These are phyloP conservation scores for Sedum album DNA, from an alignment of 164 flowering plant species.

Conservation along the genomic window DNA sequence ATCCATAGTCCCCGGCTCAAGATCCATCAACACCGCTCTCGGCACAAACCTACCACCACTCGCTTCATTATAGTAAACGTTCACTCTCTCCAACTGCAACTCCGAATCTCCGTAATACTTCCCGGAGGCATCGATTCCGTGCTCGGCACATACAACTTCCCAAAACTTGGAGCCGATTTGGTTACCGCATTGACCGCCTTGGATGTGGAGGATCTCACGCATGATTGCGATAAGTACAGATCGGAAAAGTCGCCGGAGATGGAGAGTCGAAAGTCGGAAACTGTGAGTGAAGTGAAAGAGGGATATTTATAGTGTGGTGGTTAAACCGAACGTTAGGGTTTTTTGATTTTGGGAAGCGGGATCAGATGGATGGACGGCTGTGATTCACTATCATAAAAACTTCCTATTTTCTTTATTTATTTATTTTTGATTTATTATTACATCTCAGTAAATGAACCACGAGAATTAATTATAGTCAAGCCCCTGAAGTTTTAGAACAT, in stretches of 20 bases:
- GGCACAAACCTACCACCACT: constrained; percentile 4
- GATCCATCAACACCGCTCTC: constrained; percentile 2
- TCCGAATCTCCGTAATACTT: constrained; percentile 4
- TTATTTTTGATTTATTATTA: too few relatives aligned
- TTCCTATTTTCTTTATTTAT: too few relatives aligned
- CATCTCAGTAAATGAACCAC: neutral
- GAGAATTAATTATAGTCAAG: neutral
- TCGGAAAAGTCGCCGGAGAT: neutral
- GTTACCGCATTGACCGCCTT: constrained; percentile 9
- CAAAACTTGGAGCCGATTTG: constrained; percentile 8
- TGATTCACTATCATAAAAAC: neutral
- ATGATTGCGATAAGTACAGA: neutral
- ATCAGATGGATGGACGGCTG: neutral
- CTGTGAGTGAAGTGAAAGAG: neutral
- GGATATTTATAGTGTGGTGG: neutral
- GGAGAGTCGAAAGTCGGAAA: neutral
- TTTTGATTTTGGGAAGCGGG: neutral
- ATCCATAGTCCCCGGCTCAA: constrained; percentile 6
- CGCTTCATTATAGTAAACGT: constrained; percentile 5
- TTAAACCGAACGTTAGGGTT: neutral
- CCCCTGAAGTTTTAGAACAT: neutral
- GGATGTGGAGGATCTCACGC: constrained; percentile 9
- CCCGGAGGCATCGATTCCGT: constrained; percentile 7
- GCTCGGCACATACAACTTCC: constrained; percentile 9
- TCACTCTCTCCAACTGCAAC: constrained; percentile 3